These are phyloP conservation scores for Syzygium aqueum DNA, from an alignment of 345 rosid species.

Conservation along the genomic window DNA sequence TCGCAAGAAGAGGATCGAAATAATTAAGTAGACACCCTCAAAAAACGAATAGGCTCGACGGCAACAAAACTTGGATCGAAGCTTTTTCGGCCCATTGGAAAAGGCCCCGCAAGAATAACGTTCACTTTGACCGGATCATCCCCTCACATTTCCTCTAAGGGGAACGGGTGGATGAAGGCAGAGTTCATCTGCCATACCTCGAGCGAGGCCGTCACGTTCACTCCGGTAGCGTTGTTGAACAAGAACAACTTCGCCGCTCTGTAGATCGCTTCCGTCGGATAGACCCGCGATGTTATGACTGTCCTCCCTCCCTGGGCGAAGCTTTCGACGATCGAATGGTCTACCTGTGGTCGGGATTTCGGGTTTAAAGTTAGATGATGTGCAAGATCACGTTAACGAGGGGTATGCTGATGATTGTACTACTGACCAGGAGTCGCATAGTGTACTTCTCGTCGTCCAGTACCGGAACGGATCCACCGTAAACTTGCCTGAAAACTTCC, in stretches of 20 bases:
- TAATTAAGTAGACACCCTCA: not conserved
- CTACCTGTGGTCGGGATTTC: conserved; percentile 36
- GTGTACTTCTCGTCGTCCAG: conserved; percentile 51
- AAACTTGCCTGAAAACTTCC: conserved; percentile 47
- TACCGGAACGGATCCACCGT: conserved; percentile 64
- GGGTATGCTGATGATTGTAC: not conserved
- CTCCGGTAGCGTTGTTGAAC: conserved; percentile 78
- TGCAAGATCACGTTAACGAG: not conserved
- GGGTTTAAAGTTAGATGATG: not conserved
- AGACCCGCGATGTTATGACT: conserved; percentile 71
- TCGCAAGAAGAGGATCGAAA: not conserved
- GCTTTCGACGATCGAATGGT: conserved; percentile 90
- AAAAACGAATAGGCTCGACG: not conserved
- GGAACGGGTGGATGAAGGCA: conserved; percentile 62
- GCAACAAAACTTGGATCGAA: not conserved
- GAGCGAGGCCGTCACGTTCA: conserved; percentile 60
- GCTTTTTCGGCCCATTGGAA: not conserved
- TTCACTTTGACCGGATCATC: not conserved
- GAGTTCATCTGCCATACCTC: conserved; percentile 74
- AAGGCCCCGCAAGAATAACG: not conserved
- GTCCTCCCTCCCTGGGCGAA: conserved; percentile 82
- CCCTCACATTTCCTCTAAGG: conserved; percentile 9
- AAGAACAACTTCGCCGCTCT: conserved; percentile 66
- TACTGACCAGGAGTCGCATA: conserved; percentile 68
- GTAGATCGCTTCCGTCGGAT: conserved; percentile 83